These are phyloP conservation scores for Phytophthora megakarya DNA, from an alignment of 352 stramenopile genomes.

Conservation along the genomic window DNA sequence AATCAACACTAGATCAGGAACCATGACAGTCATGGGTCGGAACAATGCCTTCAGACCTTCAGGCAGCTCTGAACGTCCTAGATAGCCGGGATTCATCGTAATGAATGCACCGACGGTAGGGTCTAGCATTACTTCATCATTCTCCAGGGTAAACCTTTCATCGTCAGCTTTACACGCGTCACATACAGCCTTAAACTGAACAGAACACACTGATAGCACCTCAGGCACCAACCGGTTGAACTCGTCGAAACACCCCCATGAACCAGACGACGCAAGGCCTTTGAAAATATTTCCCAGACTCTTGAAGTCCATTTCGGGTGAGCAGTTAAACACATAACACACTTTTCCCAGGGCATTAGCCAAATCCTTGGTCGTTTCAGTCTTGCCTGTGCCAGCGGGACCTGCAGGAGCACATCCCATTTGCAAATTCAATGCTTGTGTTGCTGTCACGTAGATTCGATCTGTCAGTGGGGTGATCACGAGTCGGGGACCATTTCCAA, in stretches of 20 bases:
- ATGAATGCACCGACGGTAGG: slow-evolving; percentile 95
- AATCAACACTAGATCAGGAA: slow-evolving; percentile 95
- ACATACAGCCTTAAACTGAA: slow-evolving; percentile 96
- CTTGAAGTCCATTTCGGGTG: slow-evolving; percentile 97
- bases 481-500: slow-evolving; percentile 93
- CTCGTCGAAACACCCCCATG: slow-evolving; percentile 97
- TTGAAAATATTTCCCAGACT: slow-evolving; percentile 98
- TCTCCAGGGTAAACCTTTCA: slow-evolving; percentile 94
- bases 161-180: slow-evolving; percentile 95
- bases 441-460: slow-evolving; percentile 96
- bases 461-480: slow-evolving; percentile 96
- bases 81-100: slow-evolving; percentile 97
- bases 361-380: slow-evolving; percentile 96
- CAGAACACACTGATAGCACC: slow-evolving; percentile 93
- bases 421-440: slow-evolving; percentile 94
- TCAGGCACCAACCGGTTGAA: slow-evolving; percentile 96
- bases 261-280: slow-evolving; percentile 92
- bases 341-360: slow-evolving; percentile 94
- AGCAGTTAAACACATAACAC: slow-evolving; percentile 97
- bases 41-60: slow-evolving; percentile 96
- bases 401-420: slow-evolving; percentile 82
- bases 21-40: slow-evolving; percentile 96
- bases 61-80: slow-evolving; percentile 93
- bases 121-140: slow-evolving; percentile 92
- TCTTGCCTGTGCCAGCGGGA: slow-evolving; percentile 93